These are phyloP conservation scores for Arthrobotrys pseudoclavata DNA, from an alignment of 2,329 filamentous ascomycete genomes.

Conservation along the genomic window DNA sequence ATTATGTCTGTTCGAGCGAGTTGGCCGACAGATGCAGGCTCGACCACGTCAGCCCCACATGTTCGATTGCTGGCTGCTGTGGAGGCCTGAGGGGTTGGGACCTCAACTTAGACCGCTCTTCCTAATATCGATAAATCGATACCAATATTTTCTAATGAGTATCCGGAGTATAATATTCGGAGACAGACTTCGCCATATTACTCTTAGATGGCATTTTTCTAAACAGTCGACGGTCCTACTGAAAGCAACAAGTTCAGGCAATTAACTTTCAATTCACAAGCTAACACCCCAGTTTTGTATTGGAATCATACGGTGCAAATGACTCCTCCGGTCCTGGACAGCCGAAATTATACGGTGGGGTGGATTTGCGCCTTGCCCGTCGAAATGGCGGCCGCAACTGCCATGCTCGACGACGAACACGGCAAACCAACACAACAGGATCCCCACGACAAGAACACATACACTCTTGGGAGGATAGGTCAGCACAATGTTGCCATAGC, in stretches of 20 bases:
- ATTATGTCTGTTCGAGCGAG: not conserved
- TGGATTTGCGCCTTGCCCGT: constrained; percentile 65
- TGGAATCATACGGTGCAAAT: not conserved
- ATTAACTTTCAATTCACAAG: not conserved
- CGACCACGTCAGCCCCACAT: constrained; percentile 8
- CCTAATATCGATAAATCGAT: not conserved
- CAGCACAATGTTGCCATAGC: constrained; percentile 64
- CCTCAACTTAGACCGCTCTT: not conserved
- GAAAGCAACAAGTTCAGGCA: not conserved
- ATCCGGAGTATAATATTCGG: too few relatives aligned
- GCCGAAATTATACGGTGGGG: constrained; percentile 64
- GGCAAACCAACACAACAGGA: constrained; percentile 43
- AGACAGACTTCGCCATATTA: too few relatives aligned
- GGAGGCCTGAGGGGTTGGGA: not conserved
- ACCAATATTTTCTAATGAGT: not conserved
- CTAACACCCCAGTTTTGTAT: not conserved
- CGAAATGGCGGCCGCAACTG: constrained; percentile 64
- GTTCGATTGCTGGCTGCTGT: not conserved
- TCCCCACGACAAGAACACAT: constrained; percentile 62
- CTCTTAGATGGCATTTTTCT: too few relatives aligned
- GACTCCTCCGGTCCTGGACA: constrained; percentile 2
- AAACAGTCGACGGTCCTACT: not conserved
- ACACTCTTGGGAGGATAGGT: constrained; percentile 63
- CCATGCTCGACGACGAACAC: constrained; percentile 64
- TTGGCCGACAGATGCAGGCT: not conserved